Percentiles rank a stretch among this genome's conserved stretches.
Evolutionary conservation across 23 red algal species (phyloP).

Genomic region (Gracilaria vermiculophylla): DNA sequence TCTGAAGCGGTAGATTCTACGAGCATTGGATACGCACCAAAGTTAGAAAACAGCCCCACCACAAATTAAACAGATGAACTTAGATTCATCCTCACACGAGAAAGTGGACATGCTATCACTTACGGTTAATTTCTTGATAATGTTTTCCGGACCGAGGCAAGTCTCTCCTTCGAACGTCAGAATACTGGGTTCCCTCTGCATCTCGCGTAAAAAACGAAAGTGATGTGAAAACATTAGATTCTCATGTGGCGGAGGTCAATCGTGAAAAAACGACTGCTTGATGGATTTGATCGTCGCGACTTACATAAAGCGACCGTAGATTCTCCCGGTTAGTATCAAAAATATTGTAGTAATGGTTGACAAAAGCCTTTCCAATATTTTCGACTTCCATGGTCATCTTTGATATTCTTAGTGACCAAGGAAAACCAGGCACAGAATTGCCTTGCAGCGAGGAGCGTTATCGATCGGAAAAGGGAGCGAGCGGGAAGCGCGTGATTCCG

Average conservation of each 20-base stretch:
- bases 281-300: not conserved
- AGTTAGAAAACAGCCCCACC: not conserved
- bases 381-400: slow-evolving; percentile 55
- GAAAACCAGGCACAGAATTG: not conserved
- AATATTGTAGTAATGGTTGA: slow-evolving; percentile 78
- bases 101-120: not conserved
- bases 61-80: not conserved
- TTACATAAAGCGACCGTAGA: slow-evolving; percentile 83
- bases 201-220: not conserved
- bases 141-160: slow-evolving; percentile 81
- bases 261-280: not conserved
- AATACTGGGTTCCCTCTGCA: slow-evolving; percentile 75
- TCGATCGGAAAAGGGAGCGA: not conserved
- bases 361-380: slow-evolving; percentile 86
- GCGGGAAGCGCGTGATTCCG: not conserved
- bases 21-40: not conserved
- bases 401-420: not conserved
- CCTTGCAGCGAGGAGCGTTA: not conserved
- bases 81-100: not conserved
- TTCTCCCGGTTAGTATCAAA: slow-evolving; percentile 82
- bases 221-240: not conserved
- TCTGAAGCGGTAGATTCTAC: slow-evolving; percentile 78
- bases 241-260: not conserved
- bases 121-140: slow-evolving; percentile 80
- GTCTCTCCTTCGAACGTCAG: slow-evolving; percentile 88